Conservation (phyloP, 1,284 basidiomycete genomes). For the Cutaneotrichosporon dermatis region DNA sequence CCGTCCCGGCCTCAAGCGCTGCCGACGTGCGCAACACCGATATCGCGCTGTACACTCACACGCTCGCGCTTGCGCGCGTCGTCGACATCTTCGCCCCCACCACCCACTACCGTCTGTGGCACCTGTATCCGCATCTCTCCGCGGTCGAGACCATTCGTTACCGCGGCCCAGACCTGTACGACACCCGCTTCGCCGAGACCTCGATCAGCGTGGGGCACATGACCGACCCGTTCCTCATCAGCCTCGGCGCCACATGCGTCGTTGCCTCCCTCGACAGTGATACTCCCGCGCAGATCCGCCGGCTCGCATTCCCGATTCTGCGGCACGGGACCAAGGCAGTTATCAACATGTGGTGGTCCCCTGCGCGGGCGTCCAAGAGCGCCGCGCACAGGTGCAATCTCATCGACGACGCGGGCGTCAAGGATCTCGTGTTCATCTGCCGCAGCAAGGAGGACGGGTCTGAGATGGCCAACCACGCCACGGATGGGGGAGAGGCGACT, state of each 20-base stretch:
- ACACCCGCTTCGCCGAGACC: neutral
- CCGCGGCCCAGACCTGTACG: neutral
- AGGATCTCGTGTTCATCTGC: neutral
- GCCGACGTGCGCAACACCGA: neutral
- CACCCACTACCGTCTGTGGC: neutral
- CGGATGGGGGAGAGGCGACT: no score
- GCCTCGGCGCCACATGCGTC: neutral
- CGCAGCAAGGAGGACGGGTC: neutral
- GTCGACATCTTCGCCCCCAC: neutral
- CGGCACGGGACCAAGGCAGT: neutral
- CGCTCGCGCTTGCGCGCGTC: neutral
- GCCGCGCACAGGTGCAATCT: neutral
- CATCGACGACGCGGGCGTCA: neutral
- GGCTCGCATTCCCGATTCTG: neutral
- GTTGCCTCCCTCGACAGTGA: neutral
- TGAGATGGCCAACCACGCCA: neutral
- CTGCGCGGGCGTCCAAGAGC: neutral
- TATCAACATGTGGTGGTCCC: constrained; percentile 3
- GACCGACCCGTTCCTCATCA: neutral
- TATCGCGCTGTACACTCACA: neutral
- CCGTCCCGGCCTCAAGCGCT: no score
- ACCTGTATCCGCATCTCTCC: neutral
- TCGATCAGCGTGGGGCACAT: neutral
- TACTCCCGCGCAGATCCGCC: neutral
- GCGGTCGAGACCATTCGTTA: neutral